Conservation (phyloP, 148 eudicot genomes). For the Rheum nobile region DNA sequence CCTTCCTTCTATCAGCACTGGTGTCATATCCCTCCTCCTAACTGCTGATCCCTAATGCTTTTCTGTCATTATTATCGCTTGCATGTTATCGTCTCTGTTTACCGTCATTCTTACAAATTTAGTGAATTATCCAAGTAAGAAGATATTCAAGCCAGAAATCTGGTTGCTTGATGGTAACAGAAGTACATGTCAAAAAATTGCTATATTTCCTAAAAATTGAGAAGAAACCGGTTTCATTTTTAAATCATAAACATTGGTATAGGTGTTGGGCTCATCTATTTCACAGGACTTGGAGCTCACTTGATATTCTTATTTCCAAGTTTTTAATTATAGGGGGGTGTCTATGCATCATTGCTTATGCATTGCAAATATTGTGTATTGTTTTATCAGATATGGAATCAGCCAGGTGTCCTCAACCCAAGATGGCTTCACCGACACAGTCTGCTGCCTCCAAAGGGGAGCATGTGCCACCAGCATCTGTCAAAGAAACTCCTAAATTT, state of each 20-base stretch:
- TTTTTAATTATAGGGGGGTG: background rate
- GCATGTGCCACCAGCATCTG: conserved; percentile 20
- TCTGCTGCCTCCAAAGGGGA: conserved; percentile 58
- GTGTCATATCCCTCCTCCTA: background rate
- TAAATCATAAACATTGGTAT: background rate
- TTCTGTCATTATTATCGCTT: background rate
- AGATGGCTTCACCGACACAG: conserved; percentile 37
- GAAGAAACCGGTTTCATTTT: background rate
- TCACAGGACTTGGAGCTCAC: background rate
- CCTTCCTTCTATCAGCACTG: background rate
- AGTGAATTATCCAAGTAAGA: background rate
- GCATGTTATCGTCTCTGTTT: background rate
- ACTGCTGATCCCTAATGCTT: background rate
- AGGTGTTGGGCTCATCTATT: background rate
- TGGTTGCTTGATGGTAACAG: background rate
- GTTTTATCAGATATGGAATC: conserved; percentile 44
- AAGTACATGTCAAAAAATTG: background rate
- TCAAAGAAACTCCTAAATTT: conserved; percentile 24
- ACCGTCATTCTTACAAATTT: background rate
- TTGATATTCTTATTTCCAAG: background rate
- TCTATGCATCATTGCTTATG: background rate
- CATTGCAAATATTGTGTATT: conserved; percentile 1
- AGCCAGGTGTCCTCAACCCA: conserved; percentile 31
- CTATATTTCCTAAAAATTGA: background rate
- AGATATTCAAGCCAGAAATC: background rate